Evolutionary conservation across 768 basidiomycete species (phyloP).

Genomic region (Hypsizygus marmoreus): DNA sequence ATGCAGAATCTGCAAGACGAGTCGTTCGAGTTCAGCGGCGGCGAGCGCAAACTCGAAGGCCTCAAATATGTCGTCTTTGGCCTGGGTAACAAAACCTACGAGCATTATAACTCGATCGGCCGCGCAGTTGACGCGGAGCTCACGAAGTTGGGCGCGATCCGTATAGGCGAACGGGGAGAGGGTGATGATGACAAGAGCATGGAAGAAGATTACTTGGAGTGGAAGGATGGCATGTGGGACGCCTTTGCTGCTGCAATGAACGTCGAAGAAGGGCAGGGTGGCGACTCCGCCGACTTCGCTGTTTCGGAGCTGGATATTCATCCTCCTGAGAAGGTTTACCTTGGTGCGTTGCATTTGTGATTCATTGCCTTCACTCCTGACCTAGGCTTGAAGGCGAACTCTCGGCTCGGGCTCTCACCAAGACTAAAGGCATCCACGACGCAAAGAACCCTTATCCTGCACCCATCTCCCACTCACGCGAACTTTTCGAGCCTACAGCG

Average conservation of each 20-base stretch:
- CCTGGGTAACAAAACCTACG: slow-evolving; percentile 91
- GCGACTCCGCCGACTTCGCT: slow-evolving; percentile 91
- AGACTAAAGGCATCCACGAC: slow-evolving; percentile 95
- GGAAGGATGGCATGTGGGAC: slow-evolving; percentile 99
- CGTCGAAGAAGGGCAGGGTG: slow-evolving; percentile 96
- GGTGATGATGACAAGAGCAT: slow-evolving; percentile 99
- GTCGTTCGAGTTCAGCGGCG: slow-evolving; percentile 84
- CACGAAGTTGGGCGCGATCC: slow-evolving; percentile 75
- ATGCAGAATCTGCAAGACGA: slow-evolving; percentile 91
- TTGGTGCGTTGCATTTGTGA: slow-evolving; percentile 54
- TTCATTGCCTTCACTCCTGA: slow-evolving; percentile 13
- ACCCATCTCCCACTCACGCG: slow-evolving; percentile 72
- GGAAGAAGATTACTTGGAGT: slow-evolving; percentile 99
- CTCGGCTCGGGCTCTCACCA: slow-evolving; percentile 90
- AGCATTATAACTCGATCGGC: slow-evolving; percentile 93
- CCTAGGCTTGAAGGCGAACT: slow-evolving; percentile 69
- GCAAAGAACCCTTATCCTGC: slow-evolving; percentile 97
- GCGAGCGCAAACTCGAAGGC: slow-evolving; percentile 71
- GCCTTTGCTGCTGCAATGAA: slow-evolving; percentile 79
- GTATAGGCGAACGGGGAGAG: slow-evolving; percentile 90
- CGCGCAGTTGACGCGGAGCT: slow-evolving; percentile 76
- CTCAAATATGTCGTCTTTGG: slow-evolving; percentile 95
- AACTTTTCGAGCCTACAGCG: slow-evolving; percentile 75
- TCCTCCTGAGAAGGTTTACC: slow-evolving; percentile 88
- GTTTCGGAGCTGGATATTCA: slow-evolving; percentile 81